A percentile compares a stretch with the other conserved stretches of the same genome.
These are phyloP conservation scores for Geotrichum europaeum DNA, from an alignment of 1,139 yeast genomes.

Conservation along the genomic window DNA sequence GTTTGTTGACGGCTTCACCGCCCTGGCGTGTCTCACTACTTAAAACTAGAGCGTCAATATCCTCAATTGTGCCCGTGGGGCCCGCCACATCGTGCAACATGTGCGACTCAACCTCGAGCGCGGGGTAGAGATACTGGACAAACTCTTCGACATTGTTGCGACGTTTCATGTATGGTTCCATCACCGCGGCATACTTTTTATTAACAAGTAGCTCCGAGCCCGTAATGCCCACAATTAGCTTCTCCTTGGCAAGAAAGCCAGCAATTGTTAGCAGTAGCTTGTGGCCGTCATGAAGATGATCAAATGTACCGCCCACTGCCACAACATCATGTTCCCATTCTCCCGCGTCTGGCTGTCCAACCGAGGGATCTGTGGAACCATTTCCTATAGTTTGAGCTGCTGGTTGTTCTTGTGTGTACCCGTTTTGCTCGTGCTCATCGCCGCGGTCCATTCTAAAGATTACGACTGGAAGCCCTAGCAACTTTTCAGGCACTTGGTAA, in stretches of 20 bases:
- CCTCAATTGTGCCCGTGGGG: constrained; percentile 76
- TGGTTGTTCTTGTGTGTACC: neutral
- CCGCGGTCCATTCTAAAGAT: constrained; percentile 19
- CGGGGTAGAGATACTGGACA: constrained; percentile 43
- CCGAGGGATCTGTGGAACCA: neutral
- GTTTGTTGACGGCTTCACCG: constrained; percentile 62
- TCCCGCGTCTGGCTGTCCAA: constrained; percentile 5
- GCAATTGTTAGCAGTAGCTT: constrained; percentile 73
- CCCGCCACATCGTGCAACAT: constrained; percentile 86
- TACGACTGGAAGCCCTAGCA: constrained; percentile 29
- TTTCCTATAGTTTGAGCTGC: neutral
- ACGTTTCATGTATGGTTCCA: constrained; percentile 57
- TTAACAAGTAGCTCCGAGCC: constrained; percentile 68
- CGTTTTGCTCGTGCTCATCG: neutral
- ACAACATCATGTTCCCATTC: constrained; percentile 26
- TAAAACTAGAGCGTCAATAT: constrained; percentile 73
- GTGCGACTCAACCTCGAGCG: constrained; percentile 41
- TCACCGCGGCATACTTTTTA: constrained; percentile 62
- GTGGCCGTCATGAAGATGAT: constrained; percentile 94
- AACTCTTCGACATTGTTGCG: constrained; percentile 45
- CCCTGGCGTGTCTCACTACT: constrained; percentile 78
- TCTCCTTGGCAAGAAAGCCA: constrained; percentile 50
- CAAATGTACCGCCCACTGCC: constrained; percentile 90
- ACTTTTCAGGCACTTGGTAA: constrained; percentile 25
- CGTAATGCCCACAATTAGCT: constrained; percentile 75